These are phyloP conservation scores for Salvia rosmarinus DNA, from an alignment of 257 asterid species.

Conservation along the genomic window DNA sequence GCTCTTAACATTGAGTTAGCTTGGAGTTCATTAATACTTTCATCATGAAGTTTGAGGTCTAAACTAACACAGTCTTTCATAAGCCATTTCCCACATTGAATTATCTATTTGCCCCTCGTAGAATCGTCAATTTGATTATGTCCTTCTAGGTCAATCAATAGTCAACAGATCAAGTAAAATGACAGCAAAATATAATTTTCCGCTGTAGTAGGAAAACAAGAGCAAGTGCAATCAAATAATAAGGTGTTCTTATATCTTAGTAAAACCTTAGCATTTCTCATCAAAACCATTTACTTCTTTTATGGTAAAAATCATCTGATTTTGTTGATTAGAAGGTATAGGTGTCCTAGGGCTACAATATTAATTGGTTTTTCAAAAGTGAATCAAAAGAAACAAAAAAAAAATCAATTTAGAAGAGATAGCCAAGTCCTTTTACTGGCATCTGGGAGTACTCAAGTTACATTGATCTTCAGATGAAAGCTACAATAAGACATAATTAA, in stretches of 20 bases:
- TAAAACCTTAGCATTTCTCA: neutral
- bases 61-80: conserved; percentile 9
- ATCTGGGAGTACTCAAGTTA: neutral
- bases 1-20: conserved; percentile 2
- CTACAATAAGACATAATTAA: neutral
- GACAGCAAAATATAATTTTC: conserved; percentile 10
- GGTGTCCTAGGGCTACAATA: neutral
- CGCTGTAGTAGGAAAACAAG: neutral
- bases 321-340: conserved; percentile 15
- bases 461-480: neutral
- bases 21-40: neutral
- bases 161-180: conserved; percentile 17
- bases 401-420: neutral
- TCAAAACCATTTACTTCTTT: neutral
- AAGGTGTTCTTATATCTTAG: conserved; percentile 7
- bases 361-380: neutral
- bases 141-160: neutral
- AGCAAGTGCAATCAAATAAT: conserved; percentile 23
- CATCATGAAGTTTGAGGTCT: conserved; percentile 3
- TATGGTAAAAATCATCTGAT: neutral
- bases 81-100: conserved; percentile 14
- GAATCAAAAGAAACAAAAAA: neutral
- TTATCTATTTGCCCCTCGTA: conserved; percentile 5
- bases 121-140: conserved; percentile 5
- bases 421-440: conserved; percentile 7